Conservation (phyloP, 2,329 filamentous ascomycete genomes). For the Cordyceps cicadae region DNA sequence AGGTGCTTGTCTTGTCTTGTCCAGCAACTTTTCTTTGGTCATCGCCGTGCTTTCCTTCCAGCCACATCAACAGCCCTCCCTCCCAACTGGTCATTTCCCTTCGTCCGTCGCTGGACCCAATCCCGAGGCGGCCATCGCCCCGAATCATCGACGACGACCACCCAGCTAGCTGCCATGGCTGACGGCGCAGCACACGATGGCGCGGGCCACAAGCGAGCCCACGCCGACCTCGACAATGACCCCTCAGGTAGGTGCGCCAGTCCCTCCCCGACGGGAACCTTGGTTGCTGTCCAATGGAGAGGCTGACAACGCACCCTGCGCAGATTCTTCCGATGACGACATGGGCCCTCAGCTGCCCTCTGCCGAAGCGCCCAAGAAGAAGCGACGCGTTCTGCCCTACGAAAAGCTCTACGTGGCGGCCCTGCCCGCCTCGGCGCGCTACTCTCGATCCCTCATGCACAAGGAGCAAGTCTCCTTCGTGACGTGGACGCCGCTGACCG, state of each 20-base stretch:
- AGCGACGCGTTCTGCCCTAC: slow-evolving; percentile 80
- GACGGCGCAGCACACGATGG: slow-evolving; percentile 25
- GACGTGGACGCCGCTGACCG: slow-evolving; percentile 81
- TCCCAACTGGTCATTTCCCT: neutral
- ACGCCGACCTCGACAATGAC: slow-evolving; percentile 44
- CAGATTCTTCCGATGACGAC: slow-evolving; percentile 71
- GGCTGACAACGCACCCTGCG: neutral
- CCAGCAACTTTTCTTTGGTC: neutral
- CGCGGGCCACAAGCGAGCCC: slow-evolving; percentile 40
- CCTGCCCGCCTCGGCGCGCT: slow-evolving; percentile 69
- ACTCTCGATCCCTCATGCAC: slow-evolving; percentile 97
- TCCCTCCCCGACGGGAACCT: slow-evolving; percentile 29
- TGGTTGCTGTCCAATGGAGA: neutral
- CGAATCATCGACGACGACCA: neutral
- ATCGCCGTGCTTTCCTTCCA: neutral
- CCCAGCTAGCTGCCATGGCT: slow-evolving; percentile 16
- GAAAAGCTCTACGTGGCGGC: slow-evolving; percentile 93
- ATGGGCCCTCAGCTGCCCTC: slow-evolving; percentile 89
- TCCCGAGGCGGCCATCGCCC: neutral
- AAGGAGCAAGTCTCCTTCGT: slow-evolving; percentile 86
- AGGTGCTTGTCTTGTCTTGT: neutral
- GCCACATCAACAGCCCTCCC: neutral
- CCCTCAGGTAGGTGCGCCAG: slow-evolving; percentile 34
- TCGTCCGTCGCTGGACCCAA: neutral
- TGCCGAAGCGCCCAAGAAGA: slow-evolving; percentile 73